Percentiles rank a stretch among this genome's conserved stretches.
Conservation (phyloP, 78 protist species). For the Planoprotostelium fungivorum region DNA sequence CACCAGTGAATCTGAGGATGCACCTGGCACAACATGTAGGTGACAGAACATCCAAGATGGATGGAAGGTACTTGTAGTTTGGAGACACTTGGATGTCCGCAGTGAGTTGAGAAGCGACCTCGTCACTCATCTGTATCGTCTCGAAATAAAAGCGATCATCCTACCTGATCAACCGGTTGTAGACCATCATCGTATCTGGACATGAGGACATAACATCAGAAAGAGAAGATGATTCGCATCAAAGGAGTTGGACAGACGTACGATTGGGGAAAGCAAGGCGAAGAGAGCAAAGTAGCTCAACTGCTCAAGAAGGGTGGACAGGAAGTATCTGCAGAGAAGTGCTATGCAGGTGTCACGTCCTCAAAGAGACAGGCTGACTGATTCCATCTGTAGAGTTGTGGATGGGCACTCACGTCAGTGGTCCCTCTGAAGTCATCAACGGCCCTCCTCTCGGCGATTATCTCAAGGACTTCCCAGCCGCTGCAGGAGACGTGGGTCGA, state of each 20-base stretch:
- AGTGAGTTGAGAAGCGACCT: not conserved
- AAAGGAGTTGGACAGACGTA: slow-evolving; percentile 71
- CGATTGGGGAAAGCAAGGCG: slow-evolving; percentile 89
- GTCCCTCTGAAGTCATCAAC: slow-evolving; percentile 56
- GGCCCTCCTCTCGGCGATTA: not conserved
- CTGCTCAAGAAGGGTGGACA: slow-evolving; percentile 3
- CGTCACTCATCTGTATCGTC: too few species aligned
- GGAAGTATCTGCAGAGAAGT: slow-evolving; percentile 20
- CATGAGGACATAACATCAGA: not conserved
- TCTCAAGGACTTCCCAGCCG: slow-evolving; percentile 1
- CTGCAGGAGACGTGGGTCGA: not conserved
- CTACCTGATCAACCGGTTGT: too few species aligned
- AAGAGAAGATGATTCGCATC: slow-evolving; percentile 27
- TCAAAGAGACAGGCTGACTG: not conserved
- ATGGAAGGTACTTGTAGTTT: not conserved
- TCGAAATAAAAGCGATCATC: too few species aligned
- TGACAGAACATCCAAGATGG: not conserved
- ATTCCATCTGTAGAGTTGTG: slow-evolving; percentile 83
- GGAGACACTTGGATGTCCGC: not conserved
- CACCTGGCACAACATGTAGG: not conserved
- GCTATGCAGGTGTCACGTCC: slow-evolving; percentile 85
- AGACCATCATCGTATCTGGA: too few species aligned
- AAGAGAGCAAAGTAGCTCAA: slow-evolving; percentile 57
- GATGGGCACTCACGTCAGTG: slow-evolving; percentile 96
- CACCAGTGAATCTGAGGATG: not conserved